A percentile compares a stretch with the other conserved stretches of the same genome.
Evolutionary conservation across 352 stramenopile genomes (phyloP).

Genomic region (Phytophthora melonis): DNA sequence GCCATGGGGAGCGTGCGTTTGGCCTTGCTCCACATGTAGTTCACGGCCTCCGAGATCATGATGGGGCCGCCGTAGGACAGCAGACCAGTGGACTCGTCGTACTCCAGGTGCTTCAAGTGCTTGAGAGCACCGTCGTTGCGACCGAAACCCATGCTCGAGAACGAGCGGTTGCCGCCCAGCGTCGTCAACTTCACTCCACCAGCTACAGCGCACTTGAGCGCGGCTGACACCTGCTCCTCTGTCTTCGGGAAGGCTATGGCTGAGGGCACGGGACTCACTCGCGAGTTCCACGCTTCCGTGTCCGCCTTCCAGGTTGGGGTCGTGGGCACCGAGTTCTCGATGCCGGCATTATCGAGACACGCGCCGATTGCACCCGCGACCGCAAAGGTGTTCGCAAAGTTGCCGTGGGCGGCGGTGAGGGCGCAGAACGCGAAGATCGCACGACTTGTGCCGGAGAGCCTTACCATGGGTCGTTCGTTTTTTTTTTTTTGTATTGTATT

Average conservation of each 20-base stretch:
- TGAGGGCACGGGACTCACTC: conserved; percentile 30
- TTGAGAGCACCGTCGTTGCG: not conserved
- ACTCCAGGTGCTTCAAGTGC: conserved; percentile 31
- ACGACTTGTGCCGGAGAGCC: conserved; percentile 21
- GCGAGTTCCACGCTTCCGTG: conserved; percentile 41
- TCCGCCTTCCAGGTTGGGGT: conserved; percentile 33
- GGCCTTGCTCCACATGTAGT: conserved; percentile 28
- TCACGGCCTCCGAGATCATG: conserved; percentile 35
- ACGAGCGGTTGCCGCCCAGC: no score
- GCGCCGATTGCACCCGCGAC: conserved; percentile 8
- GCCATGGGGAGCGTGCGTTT: conserved; percentile 31
- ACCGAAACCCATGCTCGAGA: no score
- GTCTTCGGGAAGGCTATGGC: conserved; percentile 32
- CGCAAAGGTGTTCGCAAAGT: not conserved
- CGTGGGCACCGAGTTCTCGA: conserved; percentile 32
- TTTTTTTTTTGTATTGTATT: not conserved
- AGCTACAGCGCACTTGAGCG: conserved; percentile 13
- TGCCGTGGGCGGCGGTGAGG: conserved; percentile 25
- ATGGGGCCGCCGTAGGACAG: conserved; percentile 39
- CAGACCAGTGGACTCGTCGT: conserved; percentile 22
- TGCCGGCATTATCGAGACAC: conserved; percentile 22
- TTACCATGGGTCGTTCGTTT: conserved; percentile 25
- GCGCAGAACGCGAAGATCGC: conserved; percentile 36
- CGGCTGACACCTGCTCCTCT: conserved; percentile 29
- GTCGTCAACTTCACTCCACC: no score